These are phyloP conservation scores for Halophytophthora polymorphica DNA, from an alignment of 352 stramenopile species.

Conservation along the genomic window DNA sequence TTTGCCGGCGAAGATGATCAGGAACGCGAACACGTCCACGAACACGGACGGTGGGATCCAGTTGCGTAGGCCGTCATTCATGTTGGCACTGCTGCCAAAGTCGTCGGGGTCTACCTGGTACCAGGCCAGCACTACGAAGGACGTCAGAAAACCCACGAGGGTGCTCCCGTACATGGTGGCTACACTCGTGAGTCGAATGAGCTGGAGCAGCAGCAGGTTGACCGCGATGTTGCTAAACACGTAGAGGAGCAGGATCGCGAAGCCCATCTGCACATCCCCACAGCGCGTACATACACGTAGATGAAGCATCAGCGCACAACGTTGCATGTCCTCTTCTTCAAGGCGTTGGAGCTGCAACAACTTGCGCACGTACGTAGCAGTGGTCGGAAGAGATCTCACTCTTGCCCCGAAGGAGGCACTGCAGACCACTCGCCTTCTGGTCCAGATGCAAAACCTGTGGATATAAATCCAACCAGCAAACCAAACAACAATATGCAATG, in stretches of 20 bases:
- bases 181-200: constrained; percentile 76
- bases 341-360: not conserved
- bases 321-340: not conserved
- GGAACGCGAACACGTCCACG: constrained; percentile 69
- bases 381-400: constrained; percentile 64
- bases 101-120: constrained; percentile 75
- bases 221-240: constrained; percentile 77
- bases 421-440: constrained; percentile 75
- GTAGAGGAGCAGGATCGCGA: constrained; percentile 68
- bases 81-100: constrained; percentile 53
- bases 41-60: constrained; percentile 75
- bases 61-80: constrained; percentile 51
- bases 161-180: constrained; percentile 77
- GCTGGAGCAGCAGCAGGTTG: constrained; percentile 66
- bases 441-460: constrained; percentile 56
- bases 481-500: not conserved
- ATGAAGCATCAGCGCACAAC: not conserved
- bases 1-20: constrained; percentile 64
- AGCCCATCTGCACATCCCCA: constrained; percentile 44
- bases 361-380: constrained; percentile 53
- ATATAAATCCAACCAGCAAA: not conserved
- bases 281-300: not conserved
- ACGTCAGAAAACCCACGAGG: constrained; percentile 65
- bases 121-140: constrained; percentile 68
- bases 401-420: constrained; percentile 77